Percentiles rank a stretch among this genome's conserved stretches.
These are phyloP conservation scores for Alternaria hordeiaustralica DNA, from an alignment of 2,329 filamentous ascomycete species.

Conservation along the genomic window DNA sequence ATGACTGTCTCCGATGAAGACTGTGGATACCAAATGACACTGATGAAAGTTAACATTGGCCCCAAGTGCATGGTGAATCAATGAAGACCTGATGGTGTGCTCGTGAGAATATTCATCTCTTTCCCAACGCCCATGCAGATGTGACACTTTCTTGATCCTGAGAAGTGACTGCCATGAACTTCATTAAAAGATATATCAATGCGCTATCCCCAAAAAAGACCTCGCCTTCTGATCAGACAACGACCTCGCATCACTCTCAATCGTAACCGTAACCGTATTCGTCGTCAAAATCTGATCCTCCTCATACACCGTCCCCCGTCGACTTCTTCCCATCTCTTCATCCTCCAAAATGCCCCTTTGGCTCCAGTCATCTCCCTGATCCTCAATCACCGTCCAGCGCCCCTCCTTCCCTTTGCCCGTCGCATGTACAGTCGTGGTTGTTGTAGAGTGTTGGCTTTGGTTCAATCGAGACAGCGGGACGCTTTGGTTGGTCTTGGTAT, in stretches of 20 bases:
- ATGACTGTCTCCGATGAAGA: too few relatives aligned
- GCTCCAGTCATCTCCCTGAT: neutral
- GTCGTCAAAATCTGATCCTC: conserved; percentile 7
- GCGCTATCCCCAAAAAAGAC: neutral
- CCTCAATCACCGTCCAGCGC: neutral
- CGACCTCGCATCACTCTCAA: conserved; percentile 1
- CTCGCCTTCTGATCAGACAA: neutral
- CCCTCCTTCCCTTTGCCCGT: neutral
- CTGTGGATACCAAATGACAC: too few relatives aligned
- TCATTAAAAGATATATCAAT: neutral
- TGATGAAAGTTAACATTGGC: too few relatives aligned
- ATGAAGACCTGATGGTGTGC: too few relatives aligned
- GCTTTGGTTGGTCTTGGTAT: neutral
- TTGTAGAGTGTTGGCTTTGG: conserved; percentile 2
- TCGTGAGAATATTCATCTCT: too few relatives aligned
- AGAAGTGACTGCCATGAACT: neutral
- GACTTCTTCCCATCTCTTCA: conserved; percentile 1
- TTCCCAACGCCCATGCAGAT: too few relatives aligned
- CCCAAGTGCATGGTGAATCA: too few relatives aligned
- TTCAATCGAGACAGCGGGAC: conserved; percentile 4
- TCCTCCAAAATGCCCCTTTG: conserved; percentile 8
- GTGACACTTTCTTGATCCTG: neutral
- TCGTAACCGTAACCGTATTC: conserved; percentile 10
- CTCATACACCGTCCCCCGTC: neutral
- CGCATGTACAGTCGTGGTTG: conserved; percentile 3